Evolutionary conservation across 2,329 filamentous ascomycete genomes (phyloP).

Genomic region (Neodidymelliopsis sp.): DNA sequence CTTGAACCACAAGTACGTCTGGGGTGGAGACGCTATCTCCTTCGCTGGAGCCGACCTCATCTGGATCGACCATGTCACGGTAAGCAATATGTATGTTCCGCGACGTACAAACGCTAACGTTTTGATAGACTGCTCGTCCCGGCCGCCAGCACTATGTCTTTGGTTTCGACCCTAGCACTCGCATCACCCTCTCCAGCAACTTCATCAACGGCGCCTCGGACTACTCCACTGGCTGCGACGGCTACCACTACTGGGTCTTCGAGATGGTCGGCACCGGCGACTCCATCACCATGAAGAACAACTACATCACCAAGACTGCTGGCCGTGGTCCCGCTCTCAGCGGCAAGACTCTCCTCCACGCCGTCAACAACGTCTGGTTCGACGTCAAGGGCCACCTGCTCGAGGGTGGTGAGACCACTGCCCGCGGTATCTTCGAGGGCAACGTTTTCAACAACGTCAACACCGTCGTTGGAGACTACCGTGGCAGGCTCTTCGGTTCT

Average conservation of each 20-base stretch:
- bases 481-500: slow-evolving; percentile 17
- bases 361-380: slow-evolving; percentile 26
- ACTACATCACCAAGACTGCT: slow-evolving; percentile 26
- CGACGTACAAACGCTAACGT: neutral
- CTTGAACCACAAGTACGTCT: slow-evolving; percentile 48
- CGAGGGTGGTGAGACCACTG: slow-evolving; percentile 17
- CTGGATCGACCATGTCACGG: slow-evolving; percentile 43
- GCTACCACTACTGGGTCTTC: slow-evolving; percentile 29
- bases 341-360: slow-evolving; percentile 26
- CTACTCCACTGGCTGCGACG: slow-evolving; percentile 26
- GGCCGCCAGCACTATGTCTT: slow-evolving; percentile 25
- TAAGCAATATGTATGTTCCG: neutral
- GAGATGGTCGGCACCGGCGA: slow-evolving; percentile 27
- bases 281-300: slow-evolving; percentile 26
- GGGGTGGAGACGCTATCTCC: slow-evolving; percentile 49
- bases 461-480: slow-evolving; percentile 17
- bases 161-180: slow-evolving; percentile 15
- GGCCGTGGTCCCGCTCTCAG: slow-evolving; percentile 23
- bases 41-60: slow-evolving; percentile 39
- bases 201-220: slow-evolving; percentile 25
- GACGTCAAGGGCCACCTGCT: slow-evolving; percentile 24
- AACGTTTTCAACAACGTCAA: slow-evolving; percentile 22
- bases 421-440: slow-evolving; percentile 24
- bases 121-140: slow-evolving; percentile 11
- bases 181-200: slow-evolving; percentile 27